Percentiles rank a stretch among this genome's conserved stretches.
phyloP scores from a whole-genome alignment of 192 early-diverging fungal species.

The Coemansia sp. region DNA sequence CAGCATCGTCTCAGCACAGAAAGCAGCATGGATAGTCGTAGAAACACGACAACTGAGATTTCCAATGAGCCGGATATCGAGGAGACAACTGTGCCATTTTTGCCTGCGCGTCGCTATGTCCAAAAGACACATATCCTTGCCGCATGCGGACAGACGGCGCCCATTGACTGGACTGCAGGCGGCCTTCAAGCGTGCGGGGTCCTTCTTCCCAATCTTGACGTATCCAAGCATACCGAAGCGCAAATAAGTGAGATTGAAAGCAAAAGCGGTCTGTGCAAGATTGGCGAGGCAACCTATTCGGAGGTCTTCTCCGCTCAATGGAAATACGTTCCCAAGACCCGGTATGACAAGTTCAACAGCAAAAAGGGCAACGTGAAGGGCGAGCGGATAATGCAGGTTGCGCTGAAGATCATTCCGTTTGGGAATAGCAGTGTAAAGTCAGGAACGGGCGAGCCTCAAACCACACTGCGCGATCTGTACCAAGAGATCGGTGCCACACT shows the following conservation, averaged over 20 bases:
- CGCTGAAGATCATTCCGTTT: slow-evolving; percentile 85
- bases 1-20: slow-evolving; percentile 17
- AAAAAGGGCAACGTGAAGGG: slow-evolving; percentile 40
- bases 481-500: slow-evolving; percentile 65
- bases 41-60: slow-evolving; percentile 16
- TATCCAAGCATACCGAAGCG: slow-evolving; percentile 13
- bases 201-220: slow-evolving; percentile 30
- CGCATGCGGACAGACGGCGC: slow-evolving; percentile 51
- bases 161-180: slow-evolving; percentile 49
- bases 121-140: slow-evolving; percentile 50
- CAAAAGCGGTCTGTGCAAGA: slow-evolving; percentile 59
- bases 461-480: slow-evolving; percentile 58
- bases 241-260: slow-evolving; percentile 48
- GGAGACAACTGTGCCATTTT: slow-evolving; percentile 47
- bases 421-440: slow-evolving; percentile 48
- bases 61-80: slow-evolving; percentile 36
- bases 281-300: slow-evolving; percentile 85
- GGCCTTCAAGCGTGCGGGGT: slow-evolving; percentile 50
- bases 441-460: slow-evolving; percentile 52
- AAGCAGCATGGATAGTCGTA: background rate
- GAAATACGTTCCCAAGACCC: slow-evolving; percentile 42
- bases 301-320: slow-evolving; percentile 71
- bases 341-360: slow-evolving; percentile 52
- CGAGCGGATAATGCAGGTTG: slow-evolving; percentile 60
- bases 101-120: slow-evolving; percentile 50